Percentiles rank a stretch among this genome's conserved stretches.
These are phyloP conservation scores for Colletotrichum tropicale DNA, from an alignment of 2,329 filamentous ascomycete genomes.

Conservation along the genomic window DNA sequence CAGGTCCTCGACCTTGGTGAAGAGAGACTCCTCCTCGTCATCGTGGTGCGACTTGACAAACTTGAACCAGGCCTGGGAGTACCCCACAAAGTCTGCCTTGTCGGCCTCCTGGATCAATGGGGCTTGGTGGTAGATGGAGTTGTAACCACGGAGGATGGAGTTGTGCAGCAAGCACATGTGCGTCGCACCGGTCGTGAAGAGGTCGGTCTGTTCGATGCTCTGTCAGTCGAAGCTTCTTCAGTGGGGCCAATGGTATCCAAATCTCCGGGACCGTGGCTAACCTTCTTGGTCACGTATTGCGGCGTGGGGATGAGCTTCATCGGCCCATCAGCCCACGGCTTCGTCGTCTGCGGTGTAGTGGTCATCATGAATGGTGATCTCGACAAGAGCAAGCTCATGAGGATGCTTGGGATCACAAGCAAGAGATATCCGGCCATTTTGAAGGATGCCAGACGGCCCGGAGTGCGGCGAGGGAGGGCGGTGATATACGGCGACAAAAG, in stretches of 20 bases:
- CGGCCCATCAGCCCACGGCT: conserved; percentile 58
- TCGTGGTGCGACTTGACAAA: conserved; percentile 66
- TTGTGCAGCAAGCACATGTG: conserved; percentile 69
- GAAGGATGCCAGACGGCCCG: not conserved
- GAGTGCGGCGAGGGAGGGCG: not conserved
- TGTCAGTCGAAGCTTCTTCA: not conserved
- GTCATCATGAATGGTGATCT: conserved; percentile 40
- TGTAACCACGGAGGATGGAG: conserved; percentile 66
- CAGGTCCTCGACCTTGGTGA: conserved; percentile 58
- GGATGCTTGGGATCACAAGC: conserved; percentile 31
- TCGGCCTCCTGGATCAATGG: conserved; percentile 55
- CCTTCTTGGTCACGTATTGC: conserved; percentile 56
- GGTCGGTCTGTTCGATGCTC: conserved; percentile 47
- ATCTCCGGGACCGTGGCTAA: conserved; percentile 23
- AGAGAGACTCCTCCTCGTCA: conserved; percentile 62
- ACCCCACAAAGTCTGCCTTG: conserved; percentile 61
- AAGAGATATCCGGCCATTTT: conserved; percentile 25
- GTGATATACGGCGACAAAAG: conserved; percentile 5
- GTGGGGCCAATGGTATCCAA: not conserved
- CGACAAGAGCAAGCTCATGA: conserved; percentile 34
- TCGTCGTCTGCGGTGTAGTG: conserved; percentile 34
- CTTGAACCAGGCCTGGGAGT: conserved; percentile 61
- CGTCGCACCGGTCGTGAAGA: conserved; percentile 63
- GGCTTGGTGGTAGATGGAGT: conserved; percentile 66
- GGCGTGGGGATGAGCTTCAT: conserved; percentile 60